These are phyloP conservation scores for Globomyces pollinis-pini DNA, from an alignment of 192 early-diverging fungal genomes.

Conservation along the genomic window DNA sequence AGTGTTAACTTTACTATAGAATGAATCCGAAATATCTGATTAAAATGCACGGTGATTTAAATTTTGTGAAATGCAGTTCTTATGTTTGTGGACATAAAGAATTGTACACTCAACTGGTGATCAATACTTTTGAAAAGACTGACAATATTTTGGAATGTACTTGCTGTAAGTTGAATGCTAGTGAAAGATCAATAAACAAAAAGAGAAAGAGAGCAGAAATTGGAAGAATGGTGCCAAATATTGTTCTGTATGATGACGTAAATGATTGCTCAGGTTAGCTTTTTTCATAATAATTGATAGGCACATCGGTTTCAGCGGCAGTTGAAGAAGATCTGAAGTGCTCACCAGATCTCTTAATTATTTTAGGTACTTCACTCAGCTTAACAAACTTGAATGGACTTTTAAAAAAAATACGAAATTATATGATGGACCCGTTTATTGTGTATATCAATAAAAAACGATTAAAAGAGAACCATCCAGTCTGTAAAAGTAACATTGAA, in stretches of 20 bases:
- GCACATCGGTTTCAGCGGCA: slow-evolving; percentile 53
- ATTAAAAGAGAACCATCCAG: too few species aligned
- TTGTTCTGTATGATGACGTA: slow-evolving; percentile 98
- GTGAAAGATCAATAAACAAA: slow-evolving; percentile 11
- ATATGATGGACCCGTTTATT: too few species aligned
- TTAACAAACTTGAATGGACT: too few species aligned
- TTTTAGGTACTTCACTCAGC: slow-evolving; percentile 89
- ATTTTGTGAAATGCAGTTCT: slow-evolving; percentile 77
- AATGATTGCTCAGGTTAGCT: too few species aligned
- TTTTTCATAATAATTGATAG: slow-evolving; percentile 57
- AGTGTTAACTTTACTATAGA: not conserved
- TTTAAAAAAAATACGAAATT: too few species aligned
- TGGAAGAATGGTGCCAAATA: slow-evolving; percentile 80
- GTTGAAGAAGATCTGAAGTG: slow-evolving; percentile 45
- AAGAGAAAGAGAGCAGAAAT: slow-evolving; percentile 67
- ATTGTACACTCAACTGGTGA: slow-evolving; percentile 42
- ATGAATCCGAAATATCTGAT: slow-evolving; percentile 43
- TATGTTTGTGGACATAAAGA: slow-evolving; percentile 67
- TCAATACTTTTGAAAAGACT: slow-evolving; percentile 60
- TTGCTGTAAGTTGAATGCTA: slow-evolving; percentile 49
- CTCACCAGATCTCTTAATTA: slow-evolving; percentile 67
- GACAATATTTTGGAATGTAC: slow-evolving; percentile 62
- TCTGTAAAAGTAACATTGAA: too few species aligned
- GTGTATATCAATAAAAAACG: too few species aligned
- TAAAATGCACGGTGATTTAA: slow-evolving; percentile 87